Base-by-base conservation (phyloP, 2,329 filamentous ascomycete species). In the Chaetomium globosum region DNA sequence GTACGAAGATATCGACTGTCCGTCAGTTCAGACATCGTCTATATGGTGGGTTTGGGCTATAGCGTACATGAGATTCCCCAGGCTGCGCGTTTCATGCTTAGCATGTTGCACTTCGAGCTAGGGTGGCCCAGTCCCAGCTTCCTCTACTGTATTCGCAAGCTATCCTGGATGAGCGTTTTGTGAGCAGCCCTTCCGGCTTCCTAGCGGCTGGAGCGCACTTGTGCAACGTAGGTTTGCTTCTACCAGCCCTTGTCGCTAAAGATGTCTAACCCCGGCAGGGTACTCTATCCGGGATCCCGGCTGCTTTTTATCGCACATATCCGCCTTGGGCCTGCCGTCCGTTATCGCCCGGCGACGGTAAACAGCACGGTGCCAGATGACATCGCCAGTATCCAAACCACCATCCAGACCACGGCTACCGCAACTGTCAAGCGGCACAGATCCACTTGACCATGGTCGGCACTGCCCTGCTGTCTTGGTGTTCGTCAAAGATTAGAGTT, bases 1-100 rank as follows among this genome's bases (percentile, higher is more conserved):
- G 80, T 99, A 97, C 75, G 95, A 99, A 78, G 95, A 99, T 80
- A 97, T 99, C 81, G 96, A 97, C 78, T 97, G 93, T 77, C 95
- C 93, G 28, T 97, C 94, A 0, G 88, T 99, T 26, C 86, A 90
- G 67, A 99, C 81, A 96, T 99, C 73, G 91, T 97, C 66, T 98
- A 94, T 82, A 98, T 98, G 94, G 95, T 99, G 49, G 94, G 98
- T 75, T 86, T 88, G 53, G 93, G 92, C 63, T 99, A 97, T 79
- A 90, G 85, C 3, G 84, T 86, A 16, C 93, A 97, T 64, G 95
- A 98, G 80, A 94, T 99, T 65, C 85, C 98, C 70, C 97, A 98
- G 81, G 95, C 95, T 0, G 95, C 99, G 79, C 89, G 93, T 13
- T 98, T 97, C 81, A 99, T 99, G 93, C 86, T 99, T 59, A 96